Evolutionary conservation across 768 basidiomycete species (phyloP).

Genomic region (Podaxis rugospora): DNA sequence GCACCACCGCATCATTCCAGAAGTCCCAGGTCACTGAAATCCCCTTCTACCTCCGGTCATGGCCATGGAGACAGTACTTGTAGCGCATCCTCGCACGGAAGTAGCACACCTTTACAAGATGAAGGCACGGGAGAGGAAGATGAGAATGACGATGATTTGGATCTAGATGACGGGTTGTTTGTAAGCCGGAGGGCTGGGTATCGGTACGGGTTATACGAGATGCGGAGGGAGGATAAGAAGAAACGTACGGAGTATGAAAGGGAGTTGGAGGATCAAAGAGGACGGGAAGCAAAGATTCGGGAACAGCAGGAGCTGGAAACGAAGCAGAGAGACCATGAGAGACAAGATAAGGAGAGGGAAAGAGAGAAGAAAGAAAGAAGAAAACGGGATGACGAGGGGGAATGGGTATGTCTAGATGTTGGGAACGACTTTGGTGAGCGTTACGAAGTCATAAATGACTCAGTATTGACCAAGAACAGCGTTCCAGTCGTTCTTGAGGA

Average conservation of each 20-base stretch:
- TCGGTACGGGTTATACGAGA: constrained; percentile 12
- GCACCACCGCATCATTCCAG: not conserved
- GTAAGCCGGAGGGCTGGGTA: constrained; percentile 9
- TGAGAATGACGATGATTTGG: constrained; percentile 12
- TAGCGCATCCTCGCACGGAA: not conserved
- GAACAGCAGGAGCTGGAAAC: not conserved
- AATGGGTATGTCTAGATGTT: constrained; percentile 53
- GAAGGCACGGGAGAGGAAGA: not conserved
- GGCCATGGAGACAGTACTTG: not conserved
- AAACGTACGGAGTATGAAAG: not conserved
- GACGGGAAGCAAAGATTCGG: not conserved
- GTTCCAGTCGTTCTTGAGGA: constrained; percentile 17
- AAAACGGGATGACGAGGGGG: constrained; percentile 28
- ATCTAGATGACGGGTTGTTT: constrained; percentile 7
- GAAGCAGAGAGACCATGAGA: not conserved
- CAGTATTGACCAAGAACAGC: not conserved
- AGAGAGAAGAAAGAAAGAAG: constrained; percentile 10
- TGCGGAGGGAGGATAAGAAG: not conserved
- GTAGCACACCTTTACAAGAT: not conserved
- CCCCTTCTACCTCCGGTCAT: not conserved
- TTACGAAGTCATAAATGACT: not conserved
- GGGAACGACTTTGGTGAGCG: constrained; percentile 38
- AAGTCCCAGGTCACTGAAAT: not conserved
- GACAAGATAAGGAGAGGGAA: constrained; percentile 4
- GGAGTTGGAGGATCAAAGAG: not conserved